Conservation (phyloP, 2,329 filamentous ascomycete species). For the Pseudocercospora eumusae region DNA sequence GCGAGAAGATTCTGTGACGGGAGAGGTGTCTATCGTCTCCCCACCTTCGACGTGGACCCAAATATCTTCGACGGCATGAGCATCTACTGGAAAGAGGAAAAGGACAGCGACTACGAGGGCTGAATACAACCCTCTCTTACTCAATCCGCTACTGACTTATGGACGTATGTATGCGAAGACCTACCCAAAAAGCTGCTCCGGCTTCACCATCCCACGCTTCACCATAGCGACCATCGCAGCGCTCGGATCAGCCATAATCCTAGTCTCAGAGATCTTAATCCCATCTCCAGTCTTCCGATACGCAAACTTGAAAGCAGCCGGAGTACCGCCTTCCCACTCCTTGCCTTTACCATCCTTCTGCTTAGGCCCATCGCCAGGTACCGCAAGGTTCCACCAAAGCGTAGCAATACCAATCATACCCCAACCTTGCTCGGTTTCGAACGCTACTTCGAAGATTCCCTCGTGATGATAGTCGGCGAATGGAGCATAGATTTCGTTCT, state of each 20-base stretch:
- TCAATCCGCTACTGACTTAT: not conserved
- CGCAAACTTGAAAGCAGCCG: slow-evolving; percentile 31
- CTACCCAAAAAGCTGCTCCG: slow-evolving; percentile 24
- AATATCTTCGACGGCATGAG: slow-evolving; percentile 35
- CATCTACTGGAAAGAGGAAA: slow-evolving; percentile 32
- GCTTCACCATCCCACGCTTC: slow-evolving; percentile 31
- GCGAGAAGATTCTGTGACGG: slow-evolving; percentile 21
- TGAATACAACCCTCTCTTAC: not conserved
- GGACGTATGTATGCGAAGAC: not conserved
- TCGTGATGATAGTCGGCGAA: slow-evolving; percentile 33
- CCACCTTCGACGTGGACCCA: slow-evolving; percentile 34
- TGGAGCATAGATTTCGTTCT: slow-evolving; percentile 30
- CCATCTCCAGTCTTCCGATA: slow-evolving; percentile 30
- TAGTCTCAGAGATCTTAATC: slow-evolving; percentile 22
- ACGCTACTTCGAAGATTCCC: slow-evolving; percentile 24
- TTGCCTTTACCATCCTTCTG: slow-evolving; percentile 26
- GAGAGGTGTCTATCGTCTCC: slow-evolving; percentile 27
- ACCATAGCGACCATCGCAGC: slow-evolving; percentile 28
- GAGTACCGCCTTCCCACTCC: slow-evolving; percentile 34
- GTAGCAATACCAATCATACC: slow-evolving; percentile 32
- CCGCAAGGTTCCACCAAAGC: slow-evolving; percentile 28
- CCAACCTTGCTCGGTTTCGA: slow-evolving; percentile 33
- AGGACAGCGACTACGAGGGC: not conserved
- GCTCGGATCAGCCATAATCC: slow-evolving; percentile 29
- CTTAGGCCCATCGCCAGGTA: slow-evolving; percentile 24